Evolutionary conservation across 768 basidiomycete species (phyloP), one percentile per base, ranked within the genome.

Genomic region (Pleurotus platypus): DNA sequence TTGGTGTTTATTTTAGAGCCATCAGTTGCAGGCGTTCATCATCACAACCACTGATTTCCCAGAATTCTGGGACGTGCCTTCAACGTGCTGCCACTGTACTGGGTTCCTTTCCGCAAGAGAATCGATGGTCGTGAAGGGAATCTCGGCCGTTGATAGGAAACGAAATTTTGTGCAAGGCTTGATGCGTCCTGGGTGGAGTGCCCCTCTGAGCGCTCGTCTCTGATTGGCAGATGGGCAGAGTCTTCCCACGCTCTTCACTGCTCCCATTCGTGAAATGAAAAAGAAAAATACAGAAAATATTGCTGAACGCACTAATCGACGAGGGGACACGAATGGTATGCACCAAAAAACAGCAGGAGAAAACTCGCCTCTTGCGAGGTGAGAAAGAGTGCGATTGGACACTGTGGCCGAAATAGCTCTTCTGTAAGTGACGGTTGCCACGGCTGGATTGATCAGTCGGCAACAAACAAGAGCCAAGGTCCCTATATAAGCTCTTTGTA

Each of bases 391-490:
- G 27, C 26, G 49, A 35, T 27, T 50, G 49, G 49, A 15, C 49
- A 18, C 37, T 37, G 49, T 50, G 51, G 51, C 51, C 18, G 51
- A 54, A 54, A 40, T 40, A 26, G 39, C 51, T 54, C 51, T 35
- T 35, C 30, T 35, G 30, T 40, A 54, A 16, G 42, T 54, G 51
- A 54, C 51, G 51, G 51, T 54, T 54, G 51, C 51, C 51, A 54
- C 39, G 38, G 38, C 22, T 54, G 37, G 22, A 53, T 42, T 42
- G 38, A 54, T 54, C 16, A 54, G 37, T 54, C 39, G 39, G 51
- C 51, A 54, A 54, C 37, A 54, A 50, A 50, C 22, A 35, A 48
- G 46, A 48, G 46, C 30, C 11, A 35, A 35, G 20, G 49, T 8
- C 16, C 8, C 9, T 50, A 50, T 50, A 30, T 50, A 50, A 50